phyloP scores from a whole-genome alignment of 306 rosid genomes.

The Vigna nakashimae region DNA sequence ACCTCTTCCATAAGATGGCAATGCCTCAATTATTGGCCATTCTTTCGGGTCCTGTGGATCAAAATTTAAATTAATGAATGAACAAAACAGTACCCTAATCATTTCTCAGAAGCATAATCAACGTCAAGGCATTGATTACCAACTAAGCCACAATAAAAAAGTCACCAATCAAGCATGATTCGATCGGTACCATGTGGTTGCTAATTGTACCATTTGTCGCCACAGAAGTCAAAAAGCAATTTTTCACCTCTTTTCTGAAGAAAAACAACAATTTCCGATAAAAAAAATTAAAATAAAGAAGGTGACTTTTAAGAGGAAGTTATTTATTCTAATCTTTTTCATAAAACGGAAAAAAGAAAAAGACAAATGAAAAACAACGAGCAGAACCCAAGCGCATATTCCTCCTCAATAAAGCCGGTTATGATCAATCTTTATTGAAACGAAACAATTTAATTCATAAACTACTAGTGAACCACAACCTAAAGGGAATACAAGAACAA shows the following conservation, averaged over 20 bases:
- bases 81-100: slow-evolving; percentile 9
- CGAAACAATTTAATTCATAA: background rate
- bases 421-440: background rate
- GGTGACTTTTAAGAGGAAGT: background rate
- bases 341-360: background rate
- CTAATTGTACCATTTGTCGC: background rate
- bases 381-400: slow-evolving; percentile 16
- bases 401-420: background rate
- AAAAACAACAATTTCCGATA: background rate
- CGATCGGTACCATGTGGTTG: slow-evolving; percentile 39
- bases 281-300: background rate
- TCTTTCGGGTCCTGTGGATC: slow-evolving; percentile 69
- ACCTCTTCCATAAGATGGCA: slow-evolving; percentile 97
- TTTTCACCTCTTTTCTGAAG: slow-evolving; percentile 22
- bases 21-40: slow-evolving; percentile 89
- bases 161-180: slow-evolving; percentile 19
- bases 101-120: slow-evolving; percentile 28
- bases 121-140: background rate
- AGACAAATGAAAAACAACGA: slow-evolving; percentile 18
- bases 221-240: slow-evolving; percentile 43
- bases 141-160: slow-evolving; percentile 5
- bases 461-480: background rate
- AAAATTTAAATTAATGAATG: background rate
- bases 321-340: background rate
- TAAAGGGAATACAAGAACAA: background rate